Percentiles rank a stretch among this genome's conserved stretches.
Conservation (phyloP, 352 stramenopile species). For the Globisporangium carolinianum region DNA sequence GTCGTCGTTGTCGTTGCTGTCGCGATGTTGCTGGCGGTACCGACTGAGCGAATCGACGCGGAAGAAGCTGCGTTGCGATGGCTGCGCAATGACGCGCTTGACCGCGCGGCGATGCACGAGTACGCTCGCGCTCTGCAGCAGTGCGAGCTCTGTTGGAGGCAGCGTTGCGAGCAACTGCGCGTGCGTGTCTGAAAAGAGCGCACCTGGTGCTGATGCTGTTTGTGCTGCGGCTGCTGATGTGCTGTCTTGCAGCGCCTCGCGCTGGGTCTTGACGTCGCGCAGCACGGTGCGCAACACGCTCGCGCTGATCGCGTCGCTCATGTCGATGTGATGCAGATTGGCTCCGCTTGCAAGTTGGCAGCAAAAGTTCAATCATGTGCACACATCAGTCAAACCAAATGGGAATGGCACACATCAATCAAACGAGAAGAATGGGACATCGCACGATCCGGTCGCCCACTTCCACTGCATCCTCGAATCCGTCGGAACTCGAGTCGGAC, state of each 20-base stretch:
- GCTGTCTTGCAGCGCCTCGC: not conserved
- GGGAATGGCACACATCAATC: too few relatives aligned
- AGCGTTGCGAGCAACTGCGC: constrained; percentile 45
- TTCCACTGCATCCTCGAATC: too few relatives aligned
- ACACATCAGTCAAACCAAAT: not conserved
- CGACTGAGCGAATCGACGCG: constrained; percentile 62
- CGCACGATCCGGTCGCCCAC: too few relatives aligned
- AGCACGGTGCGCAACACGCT: constrained; percentile 40
- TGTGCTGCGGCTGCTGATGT: not conserved
- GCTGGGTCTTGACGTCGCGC: constrained; percentile 31
- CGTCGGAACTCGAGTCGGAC: too few relatives aligned
- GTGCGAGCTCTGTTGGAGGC: constrained; percentile 23
- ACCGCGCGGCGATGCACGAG: constrained; percentile 39
- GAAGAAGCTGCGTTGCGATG: constrained; percentile 47
- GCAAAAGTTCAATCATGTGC: not conserved
- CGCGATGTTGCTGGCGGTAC: constrained; percentile 19
- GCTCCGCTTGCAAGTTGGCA: too few relatives aligned
- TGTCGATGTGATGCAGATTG: not conserved
- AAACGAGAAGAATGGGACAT: too few relatives aligned
- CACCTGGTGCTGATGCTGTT: constrained; percentile 1
- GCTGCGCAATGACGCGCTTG: constrained; percentile 36
- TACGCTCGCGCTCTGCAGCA: constrained; percentile 51
- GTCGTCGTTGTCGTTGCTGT: not conserved
- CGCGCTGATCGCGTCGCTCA: constrained; percentile 12
- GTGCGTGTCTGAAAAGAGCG: constrained; percentile 26